Evolutionary conservation across 495 filamentous ascomycete genomes (phyloP), one percentile per base, ranked within the genome.

Genomic region (Penicillium diatomitis): DNA sequence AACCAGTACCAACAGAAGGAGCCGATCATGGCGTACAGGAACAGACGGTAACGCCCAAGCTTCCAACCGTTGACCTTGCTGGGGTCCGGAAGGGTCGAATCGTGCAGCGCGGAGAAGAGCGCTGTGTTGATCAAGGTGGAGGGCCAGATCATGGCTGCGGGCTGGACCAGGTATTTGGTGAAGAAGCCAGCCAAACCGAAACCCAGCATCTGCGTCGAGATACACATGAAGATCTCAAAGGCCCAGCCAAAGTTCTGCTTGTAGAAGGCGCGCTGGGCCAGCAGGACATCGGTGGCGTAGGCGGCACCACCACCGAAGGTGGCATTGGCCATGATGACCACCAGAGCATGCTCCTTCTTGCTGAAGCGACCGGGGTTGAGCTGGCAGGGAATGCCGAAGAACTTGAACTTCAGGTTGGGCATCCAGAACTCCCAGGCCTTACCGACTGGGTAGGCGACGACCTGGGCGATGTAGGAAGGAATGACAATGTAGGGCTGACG

Each of bases 61-160:
- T 48, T 75, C 81, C 85, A 87, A 11, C 84, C 85, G 41, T 79
- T 75, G 2, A 78, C 71, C 56, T 73, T 72, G 35, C 62, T 44
- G 0, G 82, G 77, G 49, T 85, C 78, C 2, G 80, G 72, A 41
- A 63, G 67, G 7, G 71, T 70, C 53, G 78, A 75, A 51, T 87
- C 84, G 51, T 89, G 84, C 58, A 88, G 81, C 10, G 82, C 82
- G 41, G 79, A 78, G 69, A 89, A 84, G 6, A 89, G 65, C 4
- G 83, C 70, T 0, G 80, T 73, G 12, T 77, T 78, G 52, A 84
- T 80, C 12, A 89, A 67, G 41, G 73, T 84, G 2, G 69, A 71
- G 0, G 85, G 85, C 83, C 84, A 89, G 51, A 89, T 87, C 82
- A 88, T 86, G 6, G 84, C 76, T 3, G 83, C 81, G 4, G 60